These are phyloP conservation scores for Peziza echinospora DNA, from an alignment of 495 filamentous ascomycete genomes.

Conservation along the genomic window DNA sequence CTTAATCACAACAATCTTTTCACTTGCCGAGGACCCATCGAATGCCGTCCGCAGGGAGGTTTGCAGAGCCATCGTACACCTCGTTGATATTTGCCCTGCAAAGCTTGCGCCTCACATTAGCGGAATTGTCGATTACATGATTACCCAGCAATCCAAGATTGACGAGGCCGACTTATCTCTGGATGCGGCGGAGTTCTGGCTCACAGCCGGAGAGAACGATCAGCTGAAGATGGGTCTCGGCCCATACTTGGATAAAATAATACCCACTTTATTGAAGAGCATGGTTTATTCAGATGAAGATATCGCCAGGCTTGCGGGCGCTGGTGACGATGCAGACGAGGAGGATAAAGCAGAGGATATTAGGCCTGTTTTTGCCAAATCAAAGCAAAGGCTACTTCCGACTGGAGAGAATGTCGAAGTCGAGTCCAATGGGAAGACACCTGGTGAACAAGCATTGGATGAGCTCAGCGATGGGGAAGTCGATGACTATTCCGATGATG, in stretches of 20 bases:
- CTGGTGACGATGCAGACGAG: conserved; percentile 72
- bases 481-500: conserved; percentile 52
- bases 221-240: conserved; percentile 48
- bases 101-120: conserved; percentile 74
- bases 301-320: conserved; percentile 57
- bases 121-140: conserved; percentile 81
- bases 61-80: conserved; percentile 76
- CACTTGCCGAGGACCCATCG: conserved; percentile 48
- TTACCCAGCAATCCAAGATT: conserved; percentile 59
- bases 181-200: conserved; percentile 95
- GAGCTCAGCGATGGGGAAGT: conserved; percentile 81
- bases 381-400: conserved; percentile 27
- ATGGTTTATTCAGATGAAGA: conserved; percentile 97
- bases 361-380: conserved; percentile 77
- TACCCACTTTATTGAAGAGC: conserved; percentile 74
- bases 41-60: conserved; percentile 72
- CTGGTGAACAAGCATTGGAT: conserved; percentile 35
- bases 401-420: conserved; percentile 25
- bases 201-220: conserved; percentile 74
- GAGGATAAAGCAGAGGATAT: conserved; percentile 84
- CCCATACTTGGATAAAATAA: conserved; percentile 62
- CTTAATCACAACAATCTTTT: conserved; percentile 62
- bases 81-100: conserved; percentile 76
- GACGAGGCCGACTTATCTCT: conserved; percentile 81
- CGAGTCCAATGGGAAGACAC: conserved; percentile 29